Percentiles rank a stretch among this genome's conserved stretches.
phyloP scores from a whole-genome alignment of 169 alveolate genomes.

The Babesia sp. region DNA sequence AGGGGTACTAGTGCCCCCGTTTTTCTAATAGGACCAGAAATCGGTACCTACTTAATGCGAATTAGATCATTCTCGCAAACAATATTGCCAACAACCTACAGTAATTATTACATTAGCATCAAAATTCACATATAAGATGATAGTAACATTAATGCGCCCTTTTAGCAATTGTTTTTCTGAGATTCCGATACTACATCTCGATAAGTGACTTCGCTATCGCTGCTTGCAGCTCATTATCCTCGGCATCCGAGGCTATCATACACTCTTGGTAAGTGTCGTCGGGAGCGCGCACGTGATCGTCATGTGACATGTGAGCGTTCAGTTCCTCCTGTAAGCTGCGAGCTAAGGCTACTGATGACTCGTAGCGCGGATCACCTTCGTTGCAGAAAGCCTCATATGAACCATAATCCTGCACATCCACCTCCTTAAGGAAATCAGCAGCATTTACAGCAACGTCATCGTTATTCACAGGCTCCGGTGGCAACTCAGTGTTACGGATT shows the following conservation, averaged over 20 bases:
- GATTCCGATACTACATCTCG: constrained; percentile 66
- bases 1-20: constrained; percentile 48
- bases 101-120: too few species aligned
- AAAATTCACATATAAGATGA: too few species aligned
- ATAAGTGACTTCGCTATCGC: constrained; percentile 66
- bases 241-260: constrained; percentile 24
- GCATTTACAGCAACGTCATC: not conserved
- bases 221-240: constrained; percentile 61
- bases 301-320: constrained; percentile 13
- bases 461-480: not conserved
- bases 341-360: constrained; percentile 62
- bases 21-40: constrained; percentile 14
- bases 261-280: constrained; percentile 51
- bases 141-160: too few species aligned
- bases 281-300: constrained; percentile 41
- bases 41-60: too few species aligned
- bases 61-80: too few species aligned
- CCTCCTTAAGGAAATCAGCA: not conserved
- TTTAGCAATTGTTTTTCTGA: too few species aligned
- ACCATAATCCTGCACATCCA: not conserved
- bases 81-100: too few species aligned
- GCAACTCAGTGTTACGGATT: too few species aligned
- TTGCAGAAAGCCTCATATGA: not conserved
- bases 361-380: constrained; percentile 48
- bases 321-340: constrained; percentile 65